These are phyloP conservation scores for Lasiodiplodia gonubiensis DNA, from an alignment of 2,329 filamentous ascomycete genomes.

Conservation along the genomic window DNA sequence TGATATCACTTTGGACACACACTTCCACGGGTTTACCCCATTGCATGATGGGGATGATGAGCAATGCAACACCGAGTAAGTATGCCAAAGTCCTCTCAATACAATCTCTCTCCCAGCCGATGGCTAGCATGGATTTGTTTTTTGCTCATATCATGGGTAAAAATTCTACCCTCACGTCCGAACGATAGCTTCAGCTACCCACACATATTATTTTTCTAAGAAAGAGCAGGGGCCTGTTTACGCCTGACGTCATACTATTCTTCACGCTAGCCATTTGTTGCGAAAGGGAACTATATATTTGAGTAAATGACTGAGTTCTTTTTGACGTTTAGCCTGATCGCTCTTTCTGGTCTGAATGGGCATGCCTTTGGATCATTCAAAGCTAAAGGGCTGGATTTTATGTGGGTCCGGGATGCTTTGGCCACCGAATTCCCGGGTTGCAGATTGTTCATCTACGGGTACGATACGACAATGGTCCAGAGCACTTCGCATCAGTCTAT, in stretches of 20 bases:
- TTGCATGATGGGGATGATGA: background rate
- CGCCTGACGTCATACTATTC: too few relatives aligned
- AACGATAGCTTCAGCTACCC: too few relatives aligned
- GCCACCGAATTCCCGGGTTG: background rate
- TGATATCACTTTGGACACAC: background rate
- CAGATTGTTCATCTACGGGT: constrained; percentile 1
- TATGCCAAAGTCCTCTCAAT: background rate
- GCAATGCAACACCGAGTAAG: background rate
- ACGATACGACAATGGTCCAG: background rate
- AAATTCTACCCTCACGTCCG: too few relatives aligned
- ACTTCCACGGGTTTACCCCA: background rate
- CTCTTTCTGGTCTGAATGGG: background rate
- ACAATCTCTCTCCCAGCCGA: too few relatives aligned
- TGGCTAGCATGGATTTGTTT: too few relatives aligned
- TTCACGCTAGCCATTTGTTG: too few relatives aligned
- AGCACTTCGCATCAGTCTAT: background rate
- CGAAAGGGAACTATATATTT: too few relatives aligned
- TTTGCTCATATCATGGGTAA: too few relatives aligned
- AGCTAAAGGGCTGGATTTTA: background rate
- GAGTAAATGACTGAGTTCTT: background rate
- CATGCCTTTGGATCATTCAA: constrained; percentile 19
- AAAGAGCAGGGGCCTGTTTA: too few relatives aligned
- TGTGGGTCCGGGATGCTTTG: background rate
- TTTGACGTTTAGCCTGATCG: background rate
- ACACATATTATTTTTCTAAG: too few relatives aligned